phyloP scores from a whole-genome alignment of 352 stramenopile species.

The Globisporangium alternatum region DNA sequence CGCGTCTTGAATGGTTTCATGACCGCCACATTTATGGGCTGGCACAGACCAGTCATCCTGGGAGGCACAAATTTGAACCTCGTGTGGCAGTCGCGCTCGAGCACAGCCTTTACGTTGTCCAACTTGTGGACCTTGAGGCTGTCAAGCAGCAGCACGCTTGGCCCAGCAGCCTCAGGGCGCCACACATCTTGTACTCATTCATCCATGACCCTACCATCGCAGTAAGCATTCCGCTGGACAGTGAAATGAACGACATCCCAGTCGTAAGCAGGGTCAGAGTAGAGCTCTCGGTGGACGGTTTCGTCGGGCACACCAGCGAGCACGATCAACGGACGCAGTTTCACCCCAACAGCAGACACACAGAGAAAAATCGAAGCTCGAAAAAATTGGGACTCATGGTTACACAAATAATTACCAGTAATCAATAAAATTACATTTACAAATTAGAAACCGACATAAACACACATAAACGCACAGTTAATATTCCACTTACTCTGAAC shows the following conservation, averaged over 20 bases:
- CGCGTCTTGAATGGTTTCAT: slow-evolving; percentile 17
- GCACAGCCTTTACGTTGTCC: not conserved
- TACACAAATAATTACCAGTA: too few species aligned
- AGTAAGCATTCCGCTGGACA: slow-evolving; percentile 6
- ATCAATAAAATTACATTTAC: too few species aligned
- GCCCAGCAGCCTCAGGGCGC: not conserved
- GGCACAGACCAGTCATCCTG: slow-evolving; percentile 13
- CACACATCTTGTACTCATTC: not conserved
- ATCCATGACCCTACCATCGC: not conserved
- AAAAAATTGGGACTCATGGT: not conserved
- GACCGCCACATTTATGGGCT: slow-evolving; percentile 18
- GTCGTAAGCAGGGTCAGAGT: not conserved
- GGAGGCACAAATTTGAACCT: slow-evolving; percentile 16
- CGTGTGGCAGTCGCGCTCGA: slow-evolving; percentile 13
- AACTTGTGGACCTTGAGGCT: slow-evolving; percentile 2
- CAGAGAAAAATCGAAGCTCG: slow-evolving; percentile 1
- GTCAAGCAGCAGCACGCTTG: not conserved
- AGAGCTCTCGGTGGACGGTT: not conserved
- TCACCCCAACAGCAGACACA: not conserved
- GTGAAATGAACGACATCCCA: slow-evolving; percentile 3
- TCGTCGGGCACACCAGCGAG: not conserved
- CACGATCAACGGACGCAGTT: not conserved
- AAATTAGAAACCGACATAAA: too few species aligned
- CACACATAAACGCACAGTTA: too few species aligned
- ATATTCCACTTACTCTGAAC: not conserved